Percentiles rank a stretch among this genome's conserved stretches.
Evolutionary conservation across 345 rosid genomes (phyloP).

Genomic region (Eucalyptus virginea): DNA sequence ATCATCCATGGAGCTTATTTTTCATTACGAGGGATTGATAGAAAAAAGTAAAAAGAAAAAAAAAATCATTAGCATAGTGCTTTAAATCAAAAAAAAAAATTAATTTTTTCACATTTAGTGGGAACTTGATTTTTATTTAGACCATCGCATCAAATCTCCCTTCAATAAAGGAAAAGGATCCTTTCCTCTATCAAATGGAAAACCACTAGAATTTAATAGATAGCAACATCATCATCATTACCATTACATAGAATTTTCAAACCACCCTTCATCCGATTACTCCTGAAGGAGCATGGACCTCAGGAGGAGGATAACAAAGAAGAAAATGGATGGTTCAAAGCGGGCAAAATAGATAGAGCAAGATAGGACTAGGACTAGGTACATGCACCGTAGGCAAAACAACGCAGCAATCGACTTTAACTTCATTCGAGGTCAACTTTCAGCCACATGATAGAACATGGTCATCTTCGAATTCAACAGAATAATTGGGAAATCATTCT

Average conservation of each 20-base stretch:
- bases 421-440: background rate
- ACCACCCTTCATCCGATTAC: background rate
- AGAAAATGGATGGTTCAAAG: background rate
- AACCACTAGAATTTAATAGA: background rate
- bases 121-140: background rate
- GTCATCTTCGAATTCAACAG: background rate
- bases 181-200: background rate
- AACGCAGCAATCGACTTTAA: background rate
- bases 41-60: background rate
- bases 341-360: background rate
- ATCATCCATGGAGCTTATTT: background rate
- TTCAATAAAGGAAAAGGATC: background rate
- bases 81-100: background rate
- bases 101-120: background rate
- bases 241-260: background rate
- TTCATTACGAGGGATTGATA: background rate
- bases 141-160: background rate
- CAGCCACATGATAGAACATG: background rate
- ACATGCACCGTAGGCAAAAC: background rate
- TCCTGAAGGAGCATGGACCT: background rate
- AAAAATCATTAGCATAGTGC: background rate
- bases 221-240: background rate
- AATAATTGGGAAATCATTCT: background rate
- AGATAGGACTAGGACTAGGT: background rate
- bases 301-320: background rate